These are phyloP conservation scores for Ophiorrhiza pumila DNA, from an alignment of 257 asterid genomes.

Conservation along the genomic window DNA sequence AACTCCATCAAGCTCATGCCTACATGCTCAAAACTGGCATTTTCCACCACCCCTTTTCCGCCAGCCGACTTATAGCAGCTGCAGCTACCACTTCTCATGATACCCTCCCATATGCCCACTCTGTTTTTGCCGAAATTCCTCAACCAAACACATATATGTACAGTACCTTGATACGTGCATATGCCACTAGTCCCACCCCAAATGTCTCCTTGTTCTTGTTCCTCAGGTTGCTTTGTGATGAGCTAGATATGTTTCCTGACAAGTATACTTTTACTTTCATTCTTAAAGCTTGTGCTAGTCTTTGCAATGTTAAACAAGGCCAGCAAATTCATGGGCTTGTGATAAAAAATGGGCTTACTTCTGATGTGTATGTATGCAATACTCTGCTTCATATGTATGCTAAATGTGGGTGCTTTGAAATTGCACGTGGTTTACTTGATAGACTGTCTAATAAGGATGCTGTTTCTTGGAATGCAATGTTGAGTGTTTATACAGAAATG, in stretches of 20 bases:
- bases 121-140: conserved; percentile 26
- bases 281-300: conserved; percentile 38
- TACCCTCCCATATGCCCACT: conserved; percentile 31
- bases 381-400: conserved; percentile 38
- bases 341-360: conserved; percentile 25
- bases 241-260: conserved; percentile 21
- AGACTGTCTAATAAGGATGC: conserved; percentile 21
- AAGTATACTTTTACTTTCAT: conserved; percentile 37
- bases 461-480: conserved; percentile 34
- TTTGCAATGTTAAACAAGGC: conserved; percentile 20
- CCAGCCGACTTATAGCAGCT: conserved; percentile 33
- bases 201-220: conserved; percentile 20
- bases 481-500: conserved; percentile 31
- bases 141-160: conserved; percentile 32
- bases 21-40: conserved; percentile 36
- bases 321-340: conserved; percentile 30
- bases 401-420: conserved; percentile 27
- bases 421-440: conserved; percentile 29
- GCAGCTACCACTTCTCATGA: conserved; percentile 21
- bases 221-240: conserved; percentile 27
- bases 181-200: conserved; percentile 28
- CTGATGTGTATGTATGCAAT: conserved; percentile 30
- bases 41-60: conserved; percentile 24
- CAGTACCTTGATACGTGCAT: conserved; percentile 37
- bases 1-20: conserved; percentile 39